phyloP scores from a whole-genome alignment of 2,329 filamentous ascomycete genomes.

The Epichloe amarillans region DNA sequence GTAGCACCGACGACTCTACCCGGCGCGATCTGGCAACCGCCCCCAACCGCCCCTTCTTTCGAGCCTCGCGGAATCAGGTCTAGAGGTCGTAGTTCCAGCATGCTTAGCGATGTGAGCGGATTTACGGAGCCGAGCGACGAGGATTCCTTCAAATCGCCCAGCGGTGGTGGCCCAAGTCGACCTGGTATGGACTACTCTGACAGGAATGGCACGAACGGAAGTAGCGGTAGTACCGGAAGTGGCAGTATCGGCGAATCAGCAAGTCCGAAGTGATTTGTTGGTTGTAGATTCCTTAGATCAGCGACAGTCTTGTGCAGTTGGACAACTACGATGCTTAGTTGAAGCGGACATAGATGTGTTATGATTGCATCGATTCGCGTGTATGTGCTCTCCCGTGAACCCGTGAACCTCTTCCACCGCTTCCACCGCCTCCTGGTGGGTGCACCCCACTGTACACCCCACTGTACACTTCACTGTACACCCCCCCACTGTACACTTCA shows the following conservation, averaged over 20 bases:
- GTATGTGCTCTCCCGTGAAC: too few relatives aligned
- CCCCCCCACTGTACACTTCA: too few relatives aligned
- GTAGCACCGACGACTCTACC: constrained; percentile 18
- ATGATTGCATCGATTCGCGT: neutral
- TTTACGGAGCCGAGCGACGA: constrained; percentile 50
- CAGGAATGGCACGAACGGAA: constrained; percentile 18
- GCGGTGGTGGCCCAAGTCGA: constrained; percentile 1
- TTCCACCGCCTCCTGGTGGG: too few relatives aligned
- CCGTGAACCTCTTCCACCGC: too few relatives aligned
- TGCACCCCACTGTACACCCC: neutral
- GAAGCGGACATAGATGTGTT: constrained; percentile 4
- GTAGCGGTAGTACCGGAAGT: constrained; percentile 33
- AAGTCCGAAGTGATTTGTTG: constrained; percentile 26
- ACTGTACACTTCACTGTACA: too few relatives aligned
- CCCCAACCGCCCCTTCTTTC: constrained; percentile 24
- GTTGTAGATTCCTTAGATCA: neutral
- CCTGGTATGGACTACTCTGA: constrained; percentile 3
- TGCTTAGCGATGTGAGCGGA: constrained; percentile 54
- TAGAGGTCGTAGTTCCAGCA: constrained; percentile 49
- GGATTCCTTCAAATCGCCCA: constrained; percentile 20
- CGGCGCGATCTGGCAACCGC: constrained; percentile 22
- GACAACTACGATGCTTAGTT: neutral
- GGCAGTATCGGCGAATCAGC: constrained; percentile 37
- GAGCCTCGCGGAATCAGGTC: constrained; percentile 26
- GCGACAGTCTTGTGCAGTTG: neutral